phyloP scores from a whole-genome alignment of 768 basidiomycete species.

The Hypholoma fasciculare region DNA sequence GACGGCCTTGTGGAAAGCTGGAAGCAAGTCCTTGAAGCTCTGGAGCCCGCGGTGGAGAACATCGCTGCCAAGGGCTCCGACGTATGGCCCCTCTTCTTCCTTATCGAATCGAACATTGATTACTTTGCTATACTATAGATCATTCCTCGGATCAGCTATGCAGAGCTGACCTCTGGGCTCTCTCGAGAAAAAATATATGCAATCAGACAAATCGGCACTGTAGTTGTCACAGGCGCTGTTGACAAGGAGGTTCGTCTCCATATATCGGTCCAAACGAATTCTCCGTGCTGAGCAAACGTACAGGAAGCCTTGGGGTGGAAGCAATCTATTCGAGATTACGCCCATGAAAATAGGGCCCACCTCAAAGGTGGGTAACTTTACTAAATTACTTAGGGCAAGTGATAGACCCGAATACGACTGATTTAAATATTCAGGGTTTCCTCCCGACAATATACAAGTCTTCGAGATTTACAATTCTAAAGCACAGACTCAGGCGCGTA shows the following conservation, averaged over 20 bases:
- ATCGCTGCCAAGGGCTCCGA: constrained; percentile 47
- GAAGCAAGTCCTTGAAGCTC: constrained; percentile 51
- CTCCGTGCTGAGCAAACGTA: background rate
- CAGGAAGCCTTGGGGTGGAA: constrained; percentile 68
- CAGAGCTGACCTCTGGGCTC: constrained; percentile 45
- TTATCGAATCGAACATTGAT: background rate
- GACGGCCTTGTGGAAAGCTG: constrained; percentile 51
- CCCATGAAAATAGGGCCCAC: constrained; percentile 41
- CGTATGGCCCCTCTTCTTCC: constrained; percentile 29
- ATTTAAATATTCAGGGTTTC: constrained; percentile 49
- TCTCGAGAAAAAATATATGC: constrained; percentile 41
- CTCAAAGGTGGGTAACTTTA: constrained; percentile 42
- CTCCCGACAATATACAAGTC: constrained; percentile 65
- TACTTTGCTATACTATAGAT: constrained; percentile 30
- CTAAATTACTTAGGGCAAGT: too few relatives aligned
- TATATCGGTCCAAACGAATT: constrained; percentile 9
- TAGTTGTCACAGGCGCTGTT: constrained; percentile 60
- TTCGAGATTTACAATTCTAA: constrained; percentile 74
- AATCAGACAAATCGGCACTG: constrained; percentile 53
- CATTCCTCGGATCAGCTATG: constrained; percentile 49
- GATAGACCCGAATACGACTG: background rate
- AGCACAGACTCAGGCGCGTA: constrained; percentile 64
- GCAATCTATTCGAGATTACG: constrained; percentile 50
- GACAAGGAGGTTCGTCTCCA: constrained; percentile 41
- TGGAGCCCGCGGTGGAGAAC: constrained; percentile 46